These are phyloP conservation scores for Solanum peruvianum DNA, from an alignment of 257 asterid species.

Conservation along the genomic window DNA sequence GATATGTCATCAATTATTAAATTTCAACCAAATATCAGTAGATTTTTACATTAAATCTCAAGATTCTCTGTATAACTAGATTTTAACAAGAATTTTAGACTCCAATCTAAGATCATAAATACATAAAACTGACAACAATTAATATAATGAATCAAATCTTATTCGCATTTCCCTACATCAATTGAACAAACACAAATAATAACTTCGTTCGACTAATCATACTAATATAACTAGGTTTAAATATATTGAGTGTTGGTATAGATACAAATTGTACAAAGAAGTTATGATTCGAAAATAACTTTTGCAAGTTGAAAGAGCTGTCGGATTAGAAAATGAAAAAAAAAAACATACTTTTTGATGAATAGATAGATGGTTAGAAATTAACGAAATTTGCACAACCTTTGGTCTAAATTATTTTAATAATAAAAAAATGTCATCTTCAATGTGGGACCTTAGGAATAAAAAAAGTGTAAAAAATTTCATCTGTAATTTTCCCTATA, in stretches of 20 bases:
- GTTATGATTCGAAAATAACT: background rate
- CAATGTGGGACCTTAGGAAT: background rate
- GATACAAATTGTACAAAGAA: background rate
- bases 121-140: fast-evolving
- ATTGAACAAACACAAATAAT: background rate
- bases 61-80: background rate
- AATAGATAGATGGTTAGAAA: background rate
- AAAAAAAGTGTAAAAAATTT: background rate
- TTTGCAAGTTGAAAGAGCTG: background rate
- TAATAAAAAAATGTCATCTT: background rate
- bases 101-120: background rate
- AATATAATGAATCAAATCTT: background rate
- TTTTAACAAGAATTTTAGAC: background rate
- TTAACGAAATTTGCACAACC: background rate
- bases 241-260: too few relatives aligned
- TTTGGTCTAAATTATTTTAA: background rate
- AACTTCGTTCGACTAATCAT: background rate
- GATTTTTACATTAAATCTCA: background rate
- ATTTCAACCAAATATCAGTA: background rate
- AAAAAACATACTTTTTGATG: background rate
- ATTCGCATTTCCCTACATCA: background rate
- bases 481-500: background rate
- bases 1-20: background rate
- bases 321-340: background rate
- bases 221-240: too few relatives aligned